phyloP scores from a whole-genome alignment of 768 basidiomycete genomes.

The Pisolithus microcarpus region DNA sequence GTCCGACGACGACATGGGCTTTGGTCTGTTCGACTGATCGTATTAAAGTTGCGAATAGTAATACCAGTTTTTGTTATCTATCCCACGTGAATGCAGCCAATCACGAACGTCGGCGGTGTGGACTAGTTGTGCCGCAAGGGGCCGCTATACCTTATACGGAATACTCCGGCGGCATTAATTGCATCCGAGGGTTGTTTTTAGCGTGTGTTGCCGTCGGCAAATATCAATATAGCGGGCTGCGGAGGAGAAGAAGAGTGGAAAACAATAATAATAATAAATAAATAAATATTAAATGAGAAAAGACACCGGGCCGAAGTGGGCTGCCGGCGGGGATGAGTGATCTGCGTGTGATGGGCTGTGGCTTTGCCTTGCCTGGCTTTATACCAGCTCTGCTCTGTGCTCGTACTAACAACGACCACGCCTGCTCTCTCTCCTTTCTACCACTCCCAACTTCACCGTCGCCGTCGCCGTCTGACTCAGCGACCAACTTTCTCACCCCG shows the following conservation, averaged over 20 bases:
- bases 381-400: too few species aligned
- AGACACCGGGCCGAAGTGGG: constrained; percentile 30
- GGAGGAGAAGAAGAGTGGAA: not conserved
- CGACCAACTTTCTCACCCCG: too few species aligned
- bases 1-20: constrained; percentile 98
- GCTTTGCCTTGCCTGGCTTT: constrained; percentile 1
- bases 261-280: too few species aligned
- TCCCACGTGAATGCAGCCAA: not conserved
- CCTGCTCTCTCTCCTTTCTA: too few species aligned
- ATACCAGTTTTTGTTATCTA: not conserved
- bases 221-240: not conserved
- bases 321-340: constrained; percentile 20
- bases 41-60: constrained; percentile 1
- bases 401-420: too few species aligned
- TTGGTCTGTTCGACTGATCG: constrained; percentile 91
- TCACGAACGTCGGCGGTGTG: not conserved
- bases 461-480: constrained; percentile 7
- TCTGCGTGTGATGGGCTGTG: constrained; percentile 16
- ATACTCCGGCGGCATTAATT: constrained; percentile 14
- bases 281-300: constrained; percentile 1
- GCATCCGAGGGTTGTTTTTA: constrained; percentile 1
- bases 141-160: not conserved
- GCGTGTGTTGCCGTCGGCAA: constrained; percentile 20
- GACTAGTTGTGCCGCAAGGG: not conserved
- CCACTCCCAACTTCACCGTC: constrained; percentile 1